Evolutionary conservation across 305 asterid species (phyloP).

Genomic region (Fraxinus platypoda): DNA sequence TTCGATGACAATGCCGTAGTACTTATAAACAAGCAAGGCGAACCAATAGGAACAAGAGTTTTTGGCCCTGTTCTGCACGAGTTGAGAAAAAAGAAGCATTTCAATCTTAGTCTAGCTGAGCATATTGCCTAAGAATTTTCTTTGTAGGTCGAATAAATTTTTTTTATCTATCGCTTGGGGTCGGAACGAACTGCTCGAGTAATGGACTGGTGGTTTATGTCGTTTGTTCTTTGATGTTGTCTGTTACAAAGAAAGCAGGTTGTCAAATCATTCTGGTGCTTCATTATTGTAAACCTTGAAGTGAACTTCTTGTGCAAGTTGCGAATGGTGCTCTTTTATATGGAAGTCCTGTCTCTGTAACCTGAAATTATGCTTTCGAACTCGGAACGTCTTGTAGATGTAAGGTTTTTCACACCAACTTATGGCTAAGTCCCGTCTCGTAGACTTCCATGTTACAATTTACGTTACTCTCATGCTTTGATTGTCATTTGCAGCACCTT

Average conservation of each 20-base stretch:
- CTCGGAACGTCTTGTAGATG: too few relatives aligned
- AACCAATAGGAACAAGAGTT: slow-evolving; percentile 88
- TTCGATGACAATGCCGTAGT: slow-evolving; percentile 91
- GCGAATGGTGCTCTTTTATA: background rate
- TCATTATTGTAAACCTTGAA: background rate
- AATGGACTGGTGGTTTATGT: background rate
- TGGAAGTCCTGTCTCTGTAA: too few relatives aligned
- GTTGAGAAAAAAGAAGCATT: slow-evolving; percentile 89
- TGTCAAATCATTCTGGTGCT: background rate
- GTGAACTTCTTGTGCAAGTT: background rate
- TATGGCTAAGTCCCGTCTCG: too few relatives aligned
- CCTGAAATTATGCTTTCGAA: too few relatives aligned
- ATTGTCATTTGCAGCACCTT: too few relatives aligned
- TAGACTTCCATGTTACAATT: too few relatives aligned
- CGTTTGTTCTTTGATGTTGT: slow-evolving; percentile 11
- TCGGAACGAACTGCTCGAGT: background rate
- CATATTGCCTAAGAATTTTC: slow-evolving; percentile 49
- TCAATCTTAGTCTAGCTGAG: slow-evolving; percentile 89
- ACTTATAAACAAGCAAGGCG: slow-evolving; percentile 81
- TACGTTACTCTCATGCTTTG: too few relatives aligned
- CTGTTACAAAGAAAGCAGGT: background rate
- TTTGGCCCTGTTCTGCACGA: slow-evolving; percentile 94
- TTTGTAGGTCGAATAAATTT: background rate
- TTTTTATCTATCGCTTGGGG: background rate
- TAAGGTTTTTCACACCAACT: too few relatives aligned